A percentile compares a stretch with the other conserved stretches of the same genome.
Evolutionary conservation across 2,329 filamentous ascomycete species (phyloP).

Genomic region (Sordariomycetes sp.): DNA sequence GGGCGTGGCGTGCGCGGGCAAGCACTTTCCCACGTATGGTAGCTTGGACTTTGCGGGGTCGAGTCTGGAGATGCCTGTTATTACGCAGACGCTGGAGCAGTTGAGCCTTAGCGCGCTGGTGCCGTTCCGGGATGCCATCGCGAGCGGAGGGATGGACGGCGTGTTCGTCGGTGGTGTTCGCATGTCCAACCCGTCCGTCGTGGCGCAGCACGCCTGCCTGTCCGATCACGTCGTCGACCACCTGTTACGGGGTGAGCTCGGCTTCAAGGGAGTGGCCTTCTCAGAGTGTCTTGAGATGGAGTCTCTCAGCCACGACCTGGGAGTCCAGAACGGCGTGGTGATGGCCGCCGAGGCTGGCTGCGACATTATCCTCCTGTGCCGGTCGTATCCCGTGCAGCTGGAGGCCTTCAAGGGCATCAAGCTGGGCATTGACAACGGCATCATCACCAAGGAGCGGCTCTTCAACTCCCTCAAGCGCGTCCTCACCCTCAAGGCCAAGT

Average conservation of each 20-base stretch:
- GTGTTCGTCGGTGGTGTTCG: conserved; percentile 96
- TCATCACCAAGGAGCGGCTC: conserved; percentile 72
- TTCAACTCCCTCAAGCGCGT: conserved; percentile 71
- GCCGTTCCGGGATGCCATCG: conserved; percentile 83
- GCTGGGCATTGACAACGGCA: conserved; percentile 79
- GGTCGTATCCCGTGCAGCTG: conserved; percentile 78
- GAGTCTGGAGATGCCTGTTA: conserved; percentile 84
- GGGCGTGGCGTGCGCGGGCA: conserved; percentile 80
- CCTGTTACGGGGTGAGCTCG: conserved; percentile 74
- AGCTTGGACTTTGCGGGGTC: conserved; percentile 91
- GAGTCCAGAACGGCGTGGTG: conserved; percentile 91
- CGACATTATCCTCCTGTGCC: conserved; percentile 80
- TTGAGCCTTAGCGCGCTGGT: conserved; percentile 84
- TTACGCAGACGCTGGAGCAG: conserved; percentile 88
- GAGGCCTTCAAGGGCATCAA: conserved; percentile 88
- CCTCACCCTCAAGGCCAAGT: conserved; percentile 69
- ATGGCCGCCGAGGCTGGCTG: conserved; percentile 97
- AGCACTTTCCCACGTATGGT: conserved; percentile 94
- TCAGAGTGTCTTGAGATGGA: conserved; percentile 98
- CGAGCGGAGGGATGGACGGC: conserved; percentile 69
- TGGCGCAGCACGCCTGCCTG: conserved; percentile 89
- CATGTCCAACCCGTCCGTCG: conserved; percentile 83
- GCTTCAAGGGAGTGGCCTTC: conserved; percentile 85
- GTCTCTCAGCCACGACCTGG: conserved; percentile 86
- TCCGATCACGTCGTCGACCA: conserved; percentile 91